Percentiles rank a stretch among this genome's conserved stretches.
These are phyloP conservation scores for Chrysanthemum seticuspe DNA, from an alignment of 129 eudicot species.

Conservation along the genomic window DNA sequence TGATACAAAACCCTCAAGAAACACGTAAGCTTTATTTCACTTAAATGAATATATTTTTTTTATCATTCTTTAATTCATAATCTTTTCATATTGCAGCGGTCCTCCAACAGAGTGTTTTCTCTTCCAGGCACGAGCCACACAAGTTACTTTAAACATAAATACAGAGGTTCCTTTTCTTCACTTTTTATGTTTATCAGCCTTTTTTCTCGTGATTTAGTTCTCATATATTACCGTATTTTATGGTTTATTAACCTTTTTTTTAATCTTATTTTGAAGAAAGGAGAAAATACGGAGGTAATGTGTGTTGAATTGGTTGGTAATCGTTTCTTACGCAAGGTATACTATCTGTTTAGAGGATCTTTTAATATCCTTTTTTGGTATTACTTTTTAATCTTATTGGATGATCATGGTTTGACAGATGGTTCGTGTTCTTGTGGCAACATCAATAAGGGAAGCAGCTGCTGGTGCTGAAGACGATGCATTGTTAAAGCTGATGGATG, in stretches of 20 bases:
- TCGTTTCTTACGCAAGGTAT: constrained; percentile 94
- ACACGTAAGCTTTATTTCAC: constrained; percentile 50
- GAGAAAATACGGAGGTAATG: constrained; percentile 51
- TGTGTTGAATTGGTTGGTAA: constrained; percentile 94
- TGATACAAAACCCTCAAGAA: constrained; percentile 93
- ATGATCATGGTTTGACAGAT: constrained; percentile 45
- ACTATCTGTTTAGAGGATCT: constrained; percentile 7
- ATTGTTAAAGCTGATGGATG: constrained; percentile 85
- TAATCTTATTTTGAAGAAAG: constrained; percentile 45
- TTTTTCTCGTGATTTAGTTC: too few species aligned
- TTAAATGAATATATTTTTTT: neutral
- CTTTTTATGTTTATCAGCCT: too few species aligned
- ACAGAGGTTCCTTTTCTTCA: constrained; percentile 32
- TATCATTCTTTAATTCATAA: neutral
- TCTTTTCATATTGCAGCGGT: constrained; percentile 56
- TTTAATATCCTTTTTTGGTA: neutral
- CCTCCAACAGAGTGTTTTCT: constrained; percentile 97
- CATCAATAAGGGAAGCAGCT: constrained; percentile 90
- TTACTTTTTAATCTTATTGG: constrained; percentile 8
- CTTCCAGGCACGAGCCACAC: constrained; percentile 89
- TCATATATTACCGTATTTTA: too few species aligned
- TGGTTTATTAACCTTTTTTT: constrained; percentile 2
- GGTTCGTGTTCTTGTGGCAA: constrained; percentile 98
- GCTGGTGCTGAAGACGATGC: constrained; percentile 96
- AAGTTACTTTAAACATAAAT: constrained; percentile 48